Percentiles rank a stretch among this genome's conserved stretches.
Evolutionary conservation across 306 rosid genomes (phyloP).

Genomic region (Quercus engelmannii): DNA sequence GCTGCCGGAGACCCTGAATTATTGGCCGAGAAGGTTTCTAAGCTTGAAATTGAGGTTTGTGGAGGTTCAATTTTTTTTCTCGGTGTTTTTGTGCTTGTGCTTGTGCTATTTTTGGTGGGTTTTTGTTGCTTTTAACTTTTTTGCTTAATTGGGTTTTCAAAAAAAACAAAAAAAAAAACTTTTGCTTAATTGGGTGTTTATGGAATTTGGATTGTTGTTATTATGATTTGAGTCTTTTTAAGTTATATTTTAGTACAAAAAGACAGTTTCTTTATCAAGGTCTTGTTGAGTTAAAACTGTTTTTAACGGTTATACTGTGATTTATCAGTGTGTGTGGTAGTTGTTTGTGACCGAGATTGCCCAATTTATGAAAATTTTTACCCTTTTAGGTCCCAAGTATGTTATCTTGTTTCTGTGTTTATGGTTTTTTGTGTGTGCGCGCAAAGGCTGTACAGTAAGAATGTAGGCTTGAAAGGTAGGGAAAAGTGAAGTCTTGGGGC

Average conservation of each 20-base stretch:
- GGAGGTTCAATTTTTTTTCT: background rate
- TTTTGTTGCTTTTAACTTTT: slow-evolving; percentile 6
- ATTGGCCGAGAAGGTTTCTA: slow-evolving; percentile 48
- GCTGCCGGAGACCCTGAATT: slow-evolving; percentile 36
- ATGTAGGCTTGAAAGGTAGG: background rate
- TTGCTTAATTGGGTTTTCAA: background rate
- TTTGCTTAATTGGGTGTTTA: background rate
- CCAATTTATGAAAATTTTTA: background rate
- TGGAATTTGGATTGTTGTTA: background rate
- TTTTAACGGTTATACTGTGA: background rate
- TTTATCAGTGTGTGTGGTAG: background rate
- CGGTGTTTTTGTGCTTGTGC: background rate
- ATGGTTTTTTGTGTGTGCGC: background rate
- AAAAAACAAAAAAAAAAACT: background rate
- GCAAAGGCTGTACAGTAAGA: background rate
- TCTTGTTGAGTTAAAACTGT: background rate
- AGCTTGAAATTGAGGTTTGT: slow-evolving; percentile 81
- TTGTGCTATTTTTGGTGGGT: background rate
- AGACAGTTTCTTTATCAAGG: background rate
- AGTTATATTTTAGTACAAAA: background rate
- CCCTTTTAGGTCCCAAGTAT: background rate
- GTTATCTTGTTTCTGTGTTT: background rate
- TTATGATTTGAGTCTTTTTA: no score
- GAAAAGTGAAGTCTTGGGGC: background rate
- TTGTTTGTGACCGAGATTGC: background rate